Evolutionary conservation across 345 rosid species (phyloP).

Genomic region (Boechera stricta): DNA sequence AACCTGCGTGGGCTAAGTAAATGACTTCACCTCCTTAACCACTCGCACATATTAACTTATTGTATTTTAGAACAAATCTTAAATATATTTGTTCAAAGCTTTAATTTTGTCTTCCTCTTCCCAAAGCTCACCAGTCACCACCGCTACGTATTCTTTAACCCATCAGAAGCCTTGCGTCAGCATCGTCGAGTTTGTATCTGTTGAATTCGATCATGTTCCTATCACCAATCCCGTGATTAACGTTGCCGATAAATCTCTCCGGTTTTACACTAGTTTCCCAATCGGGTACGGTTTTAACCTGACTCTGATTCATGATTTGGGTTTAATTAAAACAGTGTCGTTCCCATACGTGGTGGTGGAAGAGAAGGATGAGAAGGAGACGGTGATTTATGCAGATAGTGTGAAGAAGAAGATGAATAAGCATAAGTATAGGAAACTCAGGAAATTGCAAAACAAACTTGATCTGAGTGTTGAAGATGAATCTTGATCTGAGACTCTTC

Average conservation of each 20-base stretch:
- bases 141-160: background rate
- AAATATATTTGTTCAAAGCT: too few relatives aligned
- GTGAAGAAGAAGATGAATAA: constrained; percentile 98
- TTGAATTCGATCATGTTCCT: constrained; percentile 28
- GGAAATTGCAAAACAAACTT: constrained; percentile 45
- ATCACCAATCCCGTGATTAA: constrained; percentile 14
- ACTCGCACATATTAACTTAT: too few relatives aligned
- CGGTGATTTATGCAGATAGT: constrained; percentile 66
- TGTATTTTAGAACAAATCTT: too few relatives aligned
- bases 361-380: constrained; percentile 26
- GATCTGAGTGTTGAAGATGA: too few relatives aligned
- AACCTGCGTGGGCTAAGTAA: too few relatives aligned
- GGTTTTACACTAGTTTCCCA: constrained; percentile 52
- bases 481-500: too few relatives aligned
- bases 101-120: background rate
- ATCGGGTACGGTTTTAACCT: constrained; percentile 47
- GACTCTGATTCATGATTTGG: constrained; percentile 10
- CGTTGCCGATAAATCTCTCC: constrained; percentile 16
- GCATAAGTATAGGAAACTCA: constrained; percentile 82
- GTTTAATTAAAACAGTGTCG: constrained; percentile 11
- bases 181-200: constrained; percentile 7
- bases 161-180: constrained; percentile 27
- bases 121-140: background rate
- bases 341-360: constrained; percentile 11
- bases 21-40: too few relatives aligned